phyloP scores from a whole-genome alignment of 768 basidiomycete species.

The Suillus occidentalis region DNA sequence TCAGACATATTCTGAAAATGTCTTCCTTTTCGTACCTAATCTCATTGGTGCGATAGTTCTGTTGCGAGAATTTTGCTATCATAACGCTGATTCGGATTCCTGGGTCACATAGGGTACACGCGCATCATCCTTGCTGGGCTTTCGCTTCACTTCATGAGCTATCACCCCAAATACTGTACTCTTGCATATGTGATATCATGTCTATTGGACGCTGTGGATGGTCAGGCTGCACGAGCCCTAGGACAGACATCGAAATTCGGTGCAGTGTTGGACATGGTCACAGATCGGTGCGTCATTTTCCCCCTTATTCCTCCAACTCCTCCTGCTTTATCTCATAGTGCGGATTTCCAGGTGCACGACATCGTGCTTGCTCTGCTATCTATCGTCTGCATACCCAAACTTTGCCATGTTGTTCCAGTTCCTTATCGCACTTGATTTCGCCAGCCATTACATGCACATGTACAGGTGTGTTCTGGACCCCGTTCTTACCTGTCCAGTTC shows the following conservation, averaged over 20 bases:
- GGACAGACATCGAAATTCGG: conserved; percentile 96
- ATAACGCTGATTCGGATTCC: not conserved
- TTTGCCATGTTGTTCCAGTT: conserved; percentile 88
- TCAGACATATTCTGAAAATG: conserved; percentile 89
- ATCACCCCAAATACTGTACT: conserved; percentile 91
- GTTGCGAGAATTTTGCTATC: conserved; percentile 6
- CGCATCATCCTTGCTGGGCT: conserved; percentile 89
- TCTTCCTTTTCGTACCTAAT: conserved; percentile 97
- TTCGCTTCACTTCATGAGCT: conserved; percentile 90
- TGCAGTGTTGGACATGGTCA: conserved; percentile 98
- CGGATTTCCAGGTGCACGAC: conserved; percentile 83
- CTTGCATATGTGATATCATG: conserved; percentile 87
- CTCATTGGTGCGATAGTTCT: conserved; percentile 70
- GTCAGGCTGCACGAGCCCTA: conserved; percentile 84
- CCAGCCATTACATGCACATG: conserved; percentile 99
- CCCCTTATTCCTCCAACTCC: not conserved
- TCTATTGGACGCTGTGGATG: conserved; percentile 93
- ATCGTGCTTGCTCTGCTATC: conserved; percentile 90
- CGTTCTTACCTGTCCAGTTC: not conserved
- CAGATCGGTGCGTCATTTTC: conserved; percentile 71
- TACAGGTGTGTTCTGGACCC: conserved; percentile 68
- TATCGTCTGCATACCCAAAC: conserved; percentile 86
- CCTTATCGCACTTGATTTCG: conserved; percentile 95
- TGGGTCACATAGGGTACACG: conserved; percentile 64
- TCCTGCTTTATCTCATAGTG: conserved; percentile 1